These are phyloP conservation scores for Vitis hybrid DNA, from an alignment of 177 flowering plant genomes.

Conservation along the genomic window DNA sequence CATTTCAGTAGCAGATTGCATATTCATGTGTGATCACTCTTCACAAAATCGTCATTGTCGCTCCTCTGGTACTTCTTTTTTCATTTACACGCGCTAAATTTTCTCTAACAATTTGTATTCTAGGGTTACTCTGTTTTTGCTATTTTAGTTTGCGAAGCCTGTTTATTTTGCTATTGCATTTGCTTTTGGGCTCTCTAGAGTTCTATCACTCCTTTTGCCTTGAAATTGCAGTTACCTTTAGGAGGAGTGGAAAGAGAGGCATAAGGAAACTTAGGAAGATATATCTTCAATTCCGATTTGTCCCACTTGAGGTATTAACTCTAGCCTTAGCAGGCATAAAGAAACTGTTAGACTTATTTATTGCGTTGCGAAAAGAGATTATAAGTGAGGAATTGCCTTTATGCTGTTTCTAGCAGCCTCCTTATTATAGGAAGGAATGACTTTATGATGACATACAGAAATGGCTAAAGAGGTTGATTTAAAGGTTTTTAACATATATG, in stretches of 20 bases:
- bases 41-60: no score
- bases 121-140: no score
- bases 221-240: conserved; percentile 67
- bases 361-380: neutral
- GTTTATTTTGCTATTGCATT: no score
- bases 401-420: neutral
- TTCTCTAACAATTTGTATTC: no score
- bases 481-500: neutral
- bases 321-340: neutral
- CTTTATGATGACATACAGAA: no score
- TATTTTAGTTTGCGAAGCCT: no score
- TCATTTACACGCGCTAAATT: no score
- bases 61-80: no score
- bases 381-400: neutral
- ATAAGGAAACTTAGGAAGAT: conserved; percentile 54
- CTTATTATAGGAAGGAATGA: neutral
- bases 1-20: no score
- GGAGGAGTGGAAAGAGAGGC: conserved; percentile 96
- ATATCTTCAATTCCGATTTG: conserved; percentile 59
- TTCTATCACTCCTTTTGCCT: conserved; percentile 3
- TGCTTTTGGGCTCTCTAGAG: no score
- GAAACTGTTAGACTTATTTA: no score
- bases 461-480: neutral
- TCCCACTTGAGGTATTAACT: conserved; percentile 73
- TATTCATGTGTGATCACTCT: no score